Evolutionary conservation across 1,284 basidiomycete genomes (phyloP).

Genomic region (Tylopilus sp.): DNA sequence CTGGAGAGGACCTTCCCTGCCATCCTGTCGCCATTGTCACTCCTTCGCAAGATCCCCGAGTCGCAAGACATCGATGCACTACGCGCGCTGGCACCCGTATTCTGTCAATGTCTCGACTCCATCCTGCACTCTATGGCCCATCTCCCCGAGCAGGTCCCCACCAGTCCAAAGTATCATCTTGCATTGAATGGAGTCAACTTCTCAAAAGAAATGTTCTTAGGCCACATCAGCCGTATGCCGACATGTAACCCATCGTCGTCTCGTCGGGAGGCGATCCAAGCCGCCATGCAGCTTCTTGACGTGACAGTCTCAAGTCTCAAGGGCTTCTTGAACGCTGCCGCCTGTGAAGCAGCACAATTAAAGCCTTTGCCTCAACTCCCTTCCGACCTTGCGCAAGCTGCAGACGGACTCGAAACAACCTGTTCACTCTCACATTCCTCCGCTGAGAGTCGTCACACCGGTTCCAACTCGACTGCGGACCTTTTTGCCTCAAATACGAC

Average conservation of each 20-base stretch:
- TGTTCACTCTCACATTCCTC: conserved; percentile 7
- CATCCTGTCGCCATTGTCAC: conserved; percentile 25
- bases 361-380: conserved; percentile 30
- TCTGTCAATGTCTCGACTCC: conserved; percentile 23
- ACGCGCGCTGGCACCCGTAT: conserved; percentile 26
- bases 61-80: conserved; percentile 28
- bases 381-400: neutral
- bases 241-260: conserved; percentile 1
- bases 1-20: conserved; percentile 34
- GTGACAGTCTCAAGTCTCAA: conserved; percentile 28
- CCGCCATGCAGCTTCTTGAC: conserved; percentile 26
- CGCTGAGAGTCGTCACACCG: neutral
- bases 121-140: conserved; percentile 28
- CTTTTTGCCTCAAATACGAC: neutral
- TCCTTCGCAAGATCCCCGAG: conserved; percentile 23
- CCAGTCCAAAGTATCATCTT: conserved; percentile 22
- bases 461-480: conserved; percentile 1
- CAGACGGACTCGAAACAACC: conserved; percentile 4
- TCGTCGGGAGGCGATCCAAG: conserved; percentile 15
- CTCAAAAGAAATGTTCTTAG: conserved; percentile 26
- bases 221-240: conserved; percentile 20
- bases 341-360: conserved; percentile 27
- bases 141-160: conserved; percentile 22
- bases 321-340: conserved; percentile 23
- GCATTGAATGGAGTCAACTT: conserved; percentile 23